Conservation (phyloP, 345 rosid genomes). For the Camelina sativa region DNA sequence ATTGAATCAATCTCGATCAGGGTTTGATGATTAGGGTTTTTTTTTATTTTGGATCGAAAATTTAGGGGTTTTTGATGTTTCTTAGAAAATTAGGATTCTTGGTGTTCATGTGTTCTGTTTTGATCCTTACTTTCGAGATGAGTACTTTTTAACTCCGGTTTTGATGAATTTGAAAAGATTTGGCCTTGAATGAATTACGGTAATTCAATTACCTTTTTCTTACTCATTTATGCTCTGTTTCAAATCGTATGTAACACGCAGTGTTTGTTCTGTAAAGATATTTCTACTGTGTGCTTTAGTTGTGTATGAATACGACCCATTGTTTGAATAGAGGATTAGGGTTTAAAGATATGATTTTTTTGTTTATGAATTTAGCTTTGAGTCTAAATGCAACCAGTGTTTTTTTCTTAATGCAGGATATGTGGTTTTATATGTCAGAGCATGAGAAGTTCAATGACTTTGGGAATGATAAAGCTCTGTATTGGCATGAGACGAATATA, state of each 20-base stretch:
- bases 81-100: too few relatives aligned
- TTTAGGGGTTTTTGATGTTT: too few relatives aligned
- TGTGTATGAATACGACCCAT: background rate
- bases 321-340: slow-evolving; percentile 22
- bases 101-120: too few relatives aligned
- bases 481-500: slow-evolving; percentile 90
- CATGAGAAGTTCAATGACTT: slow-evolving; percentile 71
- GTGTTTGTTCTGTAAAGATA: background rate
- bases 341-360: slow-evolving; percentile 15
- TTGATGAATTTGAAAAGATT: too few relatives aligned
- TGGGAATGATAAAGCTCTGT: slow-evolving; percentile 65
- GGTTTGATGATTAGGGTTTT: too few relatives aligned
- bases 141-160: too few relatives aligned
- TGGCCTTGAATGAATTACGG: too few relatives aligned
- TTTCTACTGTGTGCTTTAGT: too few relatives aligned
- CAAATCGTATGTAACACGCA: background rate
- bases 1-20: too few relatives aligned
- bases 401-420: slow-evolving; percentile 65
- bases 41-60: too few relatives aligned
- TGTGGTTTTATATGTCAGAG: slow-evolving; percentile 92
- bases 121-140: too few relatives aligned
- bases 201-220: too few relatives aligned
- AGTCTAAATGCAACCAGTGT: slow-evolving; percentile 12
- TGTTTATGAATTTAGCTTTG: background rate
- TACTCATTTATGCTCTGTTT: background rate